These are phyloP conservation scores for Odontarrhena argentea DNA, from an alignment of 345 rosid species.

Conservation along the genomic window DNA sequence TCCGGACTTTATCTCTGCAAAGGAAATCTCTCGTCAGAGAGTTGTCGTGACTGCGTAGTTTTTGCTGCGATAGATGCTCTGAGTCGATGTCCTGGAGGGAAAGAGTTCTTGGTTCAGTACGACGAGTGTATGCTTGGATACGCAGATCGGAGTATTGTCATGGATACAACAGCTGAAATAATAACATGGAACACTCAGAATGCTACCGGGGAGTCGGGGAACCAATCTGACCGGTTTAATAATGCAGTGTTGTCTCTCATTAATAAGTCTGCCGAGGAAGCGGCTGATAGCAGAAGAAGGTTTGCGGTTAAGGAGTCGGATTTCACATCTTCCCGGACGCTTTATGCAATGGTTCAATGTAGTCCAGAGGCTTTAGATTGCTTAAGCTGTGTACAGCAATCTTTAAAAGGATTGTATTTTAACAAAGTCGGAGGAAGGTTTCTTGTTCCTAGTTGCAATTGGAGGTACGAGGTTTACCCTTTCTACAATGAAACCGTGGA, in stretches of 20 bases:
- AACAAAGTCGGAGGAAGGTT: slow-evolving; percentile 50
- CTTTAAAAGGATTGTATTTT: background rate
- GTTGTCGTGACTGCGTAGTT: slow-evolving; percentile 44
- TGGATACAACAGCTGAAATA: background rate
- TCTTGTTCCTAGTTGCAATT: slow-evolving; percentile 46
- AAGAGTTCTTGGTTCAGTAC: slow-evolving; percentile 42
- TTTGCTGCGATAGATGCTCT: background rate
- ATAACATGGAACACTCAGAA: slow-evolving; percentile 18
- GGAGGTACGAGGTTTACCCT: slow-evolving; percentile 51
- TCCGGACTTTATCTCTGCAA: slow-evolving; percentile 48
- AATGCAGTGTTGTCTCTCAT: background rate
- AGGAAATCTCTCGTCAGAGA: slow-evolving; percentile 26
- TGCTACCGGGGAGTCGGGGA: background rate
- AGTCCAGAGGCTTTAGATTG: slow-evolving; percentile 52
- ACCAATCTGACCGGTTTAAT: background rate
- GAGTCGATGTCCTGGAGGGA: slow-evolving; percentile 36
- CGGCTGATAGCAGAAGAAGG: slow-evolving; percentile 28
- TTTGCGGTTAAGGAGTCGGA: slow-evolving; percentile 32
- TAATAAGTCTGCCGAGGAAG: slow-evolving; percentile 12
- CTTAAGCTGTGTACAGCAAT: slow-evolving; percentile 30
- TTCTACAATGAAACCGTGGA: slow-evolving; percentile 35
- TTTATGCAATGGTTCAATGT: slow-evolving; percentile 53
- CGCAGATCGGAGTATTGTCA: slow-evolving; percentile 23
- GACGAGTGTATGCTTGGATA: slow-evolving; percentile 50
- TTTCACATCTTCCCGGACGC: background rate